Evolutionary conservation across 441 rosid genomes (phyloP), one percentile per base, ranked within the genome.

Genomic region (Theobroma grandiflorum): DNA sequence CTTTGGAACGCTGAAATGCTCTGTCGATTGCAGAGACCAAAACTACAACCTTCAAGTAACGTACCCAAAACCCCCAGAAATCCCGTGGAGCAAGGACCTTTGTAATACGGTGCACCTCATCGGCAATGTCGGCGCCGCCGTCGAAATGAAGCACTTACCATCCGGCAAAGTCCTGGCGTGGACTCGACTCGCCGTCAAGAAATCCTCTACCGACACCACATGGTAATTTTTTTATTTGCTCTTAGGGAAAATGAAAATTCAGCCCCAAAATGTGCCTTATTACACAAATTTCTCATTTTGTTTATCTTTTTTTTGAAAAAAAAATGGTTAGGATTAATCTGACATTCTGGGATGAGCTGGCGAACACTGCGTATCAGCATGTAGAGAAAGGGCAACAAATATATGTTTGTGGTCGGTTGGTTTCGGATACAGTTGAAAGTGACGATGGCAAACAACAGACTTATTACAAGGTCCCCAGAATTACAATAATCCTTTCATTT

Each of bases 331-430:
- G 94, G 95, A 82, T 92, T 58, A 88, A 82, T 82, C 83, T 90
- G 90, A 86, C 94, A 22, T 92, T 92, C 77, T 92, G 94, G 94
- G 88, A 90, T 64, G 94, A 90, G 77, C 69, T 92, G 80, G 94
- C 95, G 11, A 86, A 83, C 45, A 81, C 82, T 85, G 94, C 94
- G 33, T 81, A 40, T 77, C 86, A 84, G 75, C 87, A 92, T 81
- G 85, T 92, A 37, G 82, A 88, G 86, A 90, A 87, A 86, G 93
- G 94, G 55, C 85, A 88, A 6, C 95, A 89, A 79, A 87, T 92
- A 71, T 86, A 85, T 84, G 91, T 92, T 47, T 80, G 90, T 0
- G 95, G 95, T 67, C 88, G 94, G 72, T 80, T 92, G 77, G 70
- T 85, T 83, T 79, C 91, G 4, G 94, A 92, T 72, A 68, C 77